These are phyloP conservation scores for Colletotrichum agaves DNA, from an alignment of 2,329 filamentous ascomycete species.

Conservation along the genomic window DNA sequence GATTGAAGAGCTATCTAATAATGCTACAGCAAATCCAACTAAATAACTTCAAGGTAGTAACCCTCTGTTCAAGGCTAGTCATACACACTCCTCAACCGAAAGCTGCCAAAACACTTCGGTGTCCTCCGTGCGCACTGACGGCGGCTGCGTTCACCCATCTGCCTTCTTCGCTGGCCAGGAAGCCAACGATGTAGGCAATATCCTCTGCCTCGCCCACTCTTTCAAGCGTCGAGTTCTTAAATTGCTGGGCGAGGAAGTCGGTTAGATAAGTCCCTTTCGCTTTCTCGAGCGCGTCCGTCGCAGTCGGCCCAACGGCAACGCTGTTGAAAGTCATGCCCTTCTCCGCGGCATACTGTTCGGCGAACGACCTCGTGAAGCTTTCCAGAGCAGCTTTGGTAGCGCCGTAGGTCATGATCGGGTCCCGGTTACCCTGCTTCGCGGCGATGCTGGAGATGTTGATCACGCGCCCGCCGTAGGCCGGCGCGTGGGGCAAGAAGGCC, in stretches of 20 bases:
- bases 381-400: constrained; percentile 49
- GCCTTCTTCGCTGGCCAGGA: constrained; percentile 26
- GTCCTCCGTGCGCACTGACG: constrained; percentile 25
- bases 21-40: too few relatives aligned
- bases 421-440: not conserved
- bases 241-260: not conserved
- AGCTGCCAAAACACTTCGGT: not conserved
- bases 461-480: constrained; percentile 44
- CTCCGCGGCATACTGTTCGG: constrained; percentile 43
- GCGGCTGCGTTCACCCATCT: constrained; percentile 25
- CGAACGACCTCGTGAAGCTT: constrained; percentile 43
- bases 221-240: not conserved
- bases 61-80: too few relatives aligned
- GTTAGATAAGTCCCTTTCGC: not conserved
- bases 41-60: too few relatives aligned
- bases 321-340: constrained; percentile 45
- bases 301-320: constrained; percentile 45
- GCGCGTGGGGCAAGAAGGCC: constrained; percentile 43
- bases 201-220: constrained; percentile 19
- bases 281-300: constrained; percentile 24
- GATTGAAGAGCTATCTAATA: too few relatives aligned
- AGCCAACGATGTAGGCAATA: constrained; percentile 22
- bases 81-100: not conserved
- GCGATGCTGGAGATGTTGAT: constrained; percentile 48
- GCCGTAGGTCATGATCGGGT: constrained; percentile 41